Base-by-base conservation (phyloP, 2,329 filamentous ascomycete genomes). In the Ophiostoma ips region DNA sequence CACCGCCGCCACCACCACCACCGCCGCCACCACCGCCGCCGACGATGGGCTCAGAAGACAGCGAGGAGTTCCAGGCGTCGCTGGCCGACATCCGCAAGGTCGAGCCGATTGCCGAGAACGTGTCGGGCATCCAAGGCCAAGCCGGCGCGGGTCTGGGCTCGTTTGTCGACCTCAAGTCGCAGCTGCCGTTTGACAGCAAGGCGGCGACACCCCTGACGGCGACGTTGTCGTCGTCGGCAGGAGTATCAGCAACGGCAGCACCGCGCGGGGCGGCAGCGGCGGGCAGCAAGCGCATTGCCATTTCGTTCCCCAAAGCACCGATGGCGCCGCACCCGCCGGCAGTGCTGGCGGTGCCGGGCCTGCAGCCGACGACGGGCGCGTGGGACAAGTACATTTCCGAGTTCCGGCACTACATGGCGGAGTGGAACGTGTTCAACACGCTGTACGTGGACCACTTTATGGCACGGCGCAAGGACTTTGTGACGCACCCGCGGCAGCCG, bases 381-480 rank as follows among this genome's bases (percentile, higher is more conserved):
- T 79, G 75, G 68, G 64, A 64, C 16, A 71, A 70, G 48, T 81
- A 81, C 54, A 62, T 71, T 3, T 62, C 66, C 8, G 68, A 72
- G 7, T 81, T 81, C 57, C 67, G 71, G 50, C 59, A 59, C 13
- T 82, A 82, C 58, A 65, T 80, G 62, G 58, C 58, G 16, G 65
- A 69, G 43, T 81, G 72, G 71, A 65, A 68, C 35, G 53, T 48
- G 1, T 79, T 75, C 59, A 75, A 76, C 56, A 65, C 61, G 6
- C 68, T 66, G 40, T 72, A 80, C n/a, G 66, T 76, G 4, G 64
- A 71, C 16, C 77, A 82, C 58, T 76, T 82, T 50, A 57, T 66
- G 2, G 69, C 71, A 1, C 70, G 79, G 15, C 72, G 75, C 52
- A 62, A 62, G 2, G 61, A 71, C 34, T 65, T 71, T 33, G 61